phyloP scores from a whole-genome alignment of 441 rosid species.

The Viola pubescens region DNA sequence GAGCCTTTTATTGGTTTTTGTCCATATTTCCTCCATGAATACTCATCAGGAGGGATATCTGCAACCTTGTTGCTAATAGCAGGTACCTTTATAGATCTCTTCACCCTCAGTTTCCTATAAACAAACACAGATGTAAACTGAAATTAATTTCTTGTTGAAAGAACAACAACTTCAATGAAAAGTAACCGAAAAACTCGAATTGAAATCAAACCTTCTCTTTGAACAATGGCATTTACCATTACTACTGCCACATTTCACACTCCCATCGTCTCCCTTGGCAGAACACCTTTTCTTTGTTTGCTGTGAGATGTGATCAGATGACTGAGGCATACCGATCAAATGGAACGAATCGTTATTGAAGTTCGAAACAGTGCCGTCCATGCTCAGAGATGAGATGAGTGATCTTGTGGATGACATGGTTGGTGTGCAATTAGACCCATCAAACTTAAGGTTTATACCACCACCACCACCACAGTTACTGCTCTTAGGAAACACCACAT shows the following conservation, averaged over 20 bases:
- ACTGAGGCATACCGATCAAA: conserved; percentile 45
- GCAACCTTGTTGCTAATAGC: conserved; percentile 66
- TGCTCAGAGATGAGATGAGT: conserved; percentile 54
- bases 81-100: conserved; percentile 62
- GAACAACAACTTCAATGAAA: conserved; percentile 3
- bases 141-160: not conserved
- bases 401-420: conserved; percentile 55
- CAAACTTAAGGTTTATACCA: conserved; percentile 47
- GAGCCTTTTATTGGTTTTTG: conserved; percentile 77
- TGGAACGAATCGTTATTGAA: conserved; percentile 44
- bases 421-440: conserved; percentile 53
- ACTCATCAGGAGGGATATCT: conserved; percentile 68
- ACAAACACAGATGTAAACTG: conserved; percentile 2
- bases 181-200: not conserved
- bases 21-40: conserved; percentile 69
- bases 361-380: conserved; percentile 51
- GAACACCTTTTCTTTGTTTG: conserved; percentile 46
- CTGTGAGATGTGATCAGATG: conserved; percentile 48
- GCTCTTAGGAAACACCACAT: conserved; percentile 50
- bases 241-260: conserved; percentile 43
- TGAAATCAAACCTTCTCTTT: conserved; percentile 43
- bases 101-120: conserved; percentile 53
- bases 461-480: conserved; percentile 27
- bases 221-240: conserved; percentile 58
- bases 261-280: conserved; percentile 57